Conservation (phyloP, 2,329 filamentous ascomycete genomes). For the Cryphonectria naterciae region DNA sequence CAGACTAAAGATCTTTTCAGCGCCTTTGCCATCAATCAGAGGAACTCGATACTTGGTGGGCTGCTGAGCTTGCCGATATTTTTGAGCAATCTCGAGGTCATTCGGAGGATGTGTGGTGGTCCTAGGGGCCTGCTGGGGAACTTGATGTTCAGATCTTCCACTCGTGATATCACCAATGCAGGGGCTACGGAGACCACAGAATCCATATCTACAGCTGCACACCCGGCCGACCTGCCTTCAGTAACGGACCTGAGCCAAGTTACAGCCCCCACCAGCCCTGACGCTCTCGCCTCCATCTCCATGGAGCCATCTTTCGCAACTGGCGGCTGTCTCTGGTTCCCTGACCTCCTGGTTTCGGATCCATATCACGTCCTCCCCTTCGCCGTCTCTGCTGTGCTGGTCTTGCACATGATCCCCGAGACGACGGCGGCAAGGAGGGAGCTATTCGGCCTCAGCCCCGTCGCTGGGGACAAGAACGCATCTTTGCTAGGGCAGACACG, state of each 20-base stretch:
- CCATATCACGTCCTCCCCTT: conserved; percentile 54
- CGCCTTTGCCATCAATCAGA: conserved; percentile 21
- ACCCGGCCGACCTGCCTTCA: not conserved
- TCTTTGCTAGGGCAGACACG: conserved; percentile 9
- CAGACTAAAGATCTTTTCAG: conserved; percentile 23
- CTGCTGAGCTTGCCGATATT: conserved; percentile 53
- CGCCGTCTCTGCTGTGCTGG: conserved; percentile 41
- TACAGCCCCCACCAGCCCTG: conserved; percentile 24
- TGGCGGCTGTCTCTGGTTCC: conserved; percentile 60
- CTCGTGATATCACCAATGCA: not conserved
- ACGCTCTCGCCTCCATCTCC: conserved; percentile 13
- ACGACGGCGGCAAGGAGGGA: conserved; percentile 32
- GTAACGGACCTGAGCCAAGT: conserved; percentile 35
- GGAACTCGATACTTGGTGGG: conserved; percentile 37
- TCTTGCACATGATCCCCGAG: conserved; percentile 41
- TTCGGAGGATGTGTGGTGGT: conserved; percentile 52
- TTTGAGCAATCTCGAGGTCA: conserved; percentile 53
- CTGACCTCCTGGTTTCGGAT: conserved; percentile 56
- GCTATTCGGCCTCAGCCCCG: conserved; percentile 33
- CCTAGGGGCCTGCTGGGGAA: conserved; percentile 42
- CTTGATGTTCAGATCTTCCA: conserved; percentile 35
- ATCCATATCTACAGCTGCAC: not conserved
- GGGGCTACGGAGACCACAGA: conserved; percentile 14
- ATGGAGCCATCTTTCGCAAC: conserved; percentile 44
- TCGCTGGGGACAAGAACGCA: conserved; percentile 13